A percentile compares a stretch with the other conserved stretches of the same genome.
Conservation (phyloP, 768 basidiomycete genomes). For the Mycena venus region DNA sequence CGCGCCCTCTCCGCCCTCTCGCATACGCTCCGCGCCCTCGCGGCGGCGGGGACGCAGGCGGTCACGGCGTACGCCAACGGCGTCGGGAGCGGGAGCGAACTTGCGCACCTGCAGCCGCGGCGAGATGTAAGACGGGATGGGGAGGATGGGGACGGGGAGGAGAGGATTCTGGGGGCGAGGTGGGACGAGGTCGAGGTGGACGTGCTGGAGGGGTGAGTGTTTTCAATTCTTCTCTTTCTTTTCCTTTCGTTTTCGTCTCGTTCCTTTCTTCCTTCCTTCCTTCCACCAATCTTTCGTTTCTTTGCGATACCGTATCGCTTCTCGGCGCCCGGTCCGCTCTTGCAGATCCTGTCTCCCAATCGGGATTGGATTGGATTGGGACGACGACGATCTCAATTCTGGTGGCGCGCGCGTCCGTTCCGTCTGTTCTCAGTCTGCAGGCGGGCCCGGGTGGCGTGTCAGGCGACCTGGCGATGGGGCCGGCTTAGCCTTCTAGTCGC, state of each 20-base stretch:
- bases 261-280: too few relatives aligned
- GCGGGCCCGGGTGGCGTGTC: too few relatives aligned
- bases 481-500: too few relatives aligned
- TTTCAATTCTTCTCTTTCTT: neutral
- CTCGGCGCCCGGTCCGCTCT: neutral
- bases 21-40: conserved; percentile 20
- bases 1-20: conserved; percentile 31
- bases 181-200: conserved; percentile 20
- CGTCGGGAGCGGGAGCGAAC: neutral
- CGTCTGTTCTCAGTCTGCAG: too few relatives aligned
- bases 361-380: too few relatives aligned
- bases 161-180: conserved; percentile 17
- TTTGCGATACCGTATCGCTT: too few relatives aligned
- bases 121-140: neutral
- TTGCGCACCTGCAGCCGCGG: neutral
- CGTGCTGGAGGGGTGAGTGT: neutral
- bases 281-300: too few relatives aligned
- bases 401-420: too few relatives aligned
- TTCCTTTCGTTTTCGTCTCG: neutral
- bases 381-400: too few relatives aligned
- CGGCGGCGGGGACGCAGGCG: conserved; percentile 15
- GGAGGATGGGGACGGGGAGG: conserved; percentile 6
- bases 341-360: too few relatives aligned
- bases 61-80: conserved; percentile 4
- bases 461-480: too few relatives aligned